These are phyloP conservation scores for Coniella lustricola DNA, from an alignment of 2,329 filamentous ascomycete genomes.

Conservation along the genomic window DNA sequence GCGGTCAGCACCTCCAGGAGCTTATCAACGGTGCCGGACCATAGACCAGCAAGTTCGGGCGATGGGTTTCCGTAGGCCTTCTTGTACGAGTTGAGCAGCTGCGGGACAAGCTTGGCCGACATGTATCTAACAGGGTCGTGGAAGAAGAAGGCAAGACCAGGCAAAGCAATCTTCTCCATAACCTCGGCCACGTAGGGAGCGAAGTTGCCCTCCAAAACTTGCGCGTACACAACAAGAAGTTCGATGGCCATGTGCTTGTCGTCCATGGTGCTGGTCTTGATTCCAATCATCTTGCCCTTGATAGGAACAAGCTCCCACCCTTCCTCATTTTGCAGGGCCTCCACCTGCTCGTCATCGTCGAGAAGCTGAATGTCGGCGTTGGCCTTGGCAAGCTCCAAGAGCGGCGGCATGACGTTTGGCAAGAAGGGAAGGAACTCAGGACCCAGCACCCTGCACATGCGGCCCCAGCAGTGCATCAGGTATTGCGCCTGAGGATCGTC, in stretches of 20 bases:
- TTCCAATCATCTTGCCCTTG: conserved; percentile 97
- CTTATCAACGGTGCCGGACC: conserved; percentile 80
- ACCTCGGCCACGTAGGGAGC: conserved; percentile 87
- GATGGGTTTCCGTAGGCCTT: conserved; percentile 80
- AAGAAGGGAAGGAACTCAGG: conserved; percentile 89
- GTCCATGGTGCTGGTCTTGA: conserved; percentile 92
- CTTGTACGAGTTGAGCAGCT: conserved; percentile 89
- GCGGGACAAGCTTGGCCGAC: conserved; percentile 88
- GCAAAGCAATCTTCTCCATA: conserved; percentile 93
- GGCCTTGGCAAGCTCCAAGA: conserved; percentile 83
- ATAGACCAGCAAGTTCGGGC: conserved; percentile 71
- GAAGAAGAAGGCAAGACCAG: conserved; percentile 96
- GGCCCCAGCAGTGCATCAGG: conserved; percentile 96
- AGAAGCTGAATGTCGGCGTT: conserved; percentile 96
- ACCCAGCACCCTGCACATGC: conserved; percentile 93
- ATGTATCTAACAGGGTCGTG: conserved; percentile 95
- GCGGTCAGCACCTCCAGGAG: conserved; percentile 87
- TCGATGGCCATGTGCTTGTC: conserved; percentile 99
- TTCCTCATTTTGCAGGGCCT: conserved; percentile 87
- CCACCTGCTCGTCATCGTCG: conserved; percentile 90
- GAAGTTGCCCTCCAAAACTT: conserved; percentile 88
- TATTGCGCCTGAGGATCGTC: conserved; percentile 97
- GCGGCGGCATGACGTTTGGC: conserved; percentile 85
- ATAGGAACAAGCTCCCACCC: conserved; percentile 96
- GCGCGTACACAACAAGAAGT: conserved; percentile 92